Conservation (phyloP, 192 early-diverging fungal genomes). For the Geranomyces michiganensis region DNA sequence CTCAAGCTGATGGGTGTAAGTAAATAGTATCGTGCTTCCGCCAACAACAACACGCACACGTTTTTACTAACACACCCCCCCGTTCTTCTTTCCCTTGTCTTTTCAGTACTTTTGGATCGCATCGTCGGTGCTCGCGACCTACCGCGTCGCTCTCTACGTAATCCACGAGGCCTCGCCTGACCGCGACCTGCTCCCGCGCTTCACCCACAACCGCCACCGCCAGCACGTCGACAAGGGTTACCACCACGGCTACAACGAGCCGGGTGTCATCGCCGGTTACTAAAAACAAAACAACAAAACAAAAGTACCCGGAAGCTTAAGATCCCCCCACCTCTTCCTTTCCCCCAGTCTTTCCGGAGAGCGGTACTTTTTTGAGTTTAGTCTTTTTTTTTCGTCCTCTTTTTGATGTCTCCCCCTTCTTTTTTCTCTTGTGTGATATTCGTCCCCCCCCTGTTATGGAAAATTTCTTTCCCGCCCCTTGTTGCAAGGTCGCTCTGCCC, state of each 20-base stretch:
- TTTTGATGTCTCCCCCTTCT: too few species aligned
- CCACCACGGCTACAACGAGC: slow-evolving; percentile 20
- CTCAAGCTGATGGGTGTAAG: slow-evolving; percentile 35
- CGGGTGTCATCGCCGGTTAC: slow-evolving; percentile 29
- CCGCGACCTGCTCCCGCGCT: slow-evolving; percentile 22
- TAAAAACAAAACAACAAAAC: background rate
- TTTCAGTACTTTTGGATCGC: slow-evolving; percentile 33
- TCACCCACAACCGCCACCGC: slow-evolving; percentile 11
- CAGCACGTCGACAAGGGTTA: slow-evolving; percentile 11
- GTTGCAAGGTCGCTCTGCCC: too few species aligned
- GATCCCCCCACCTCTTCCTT: too few species aligned
- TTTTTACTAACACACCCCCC: background rate
- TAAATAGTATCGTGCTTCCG: too few species aligned
- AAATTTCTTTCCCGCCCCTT: too few species aligned
- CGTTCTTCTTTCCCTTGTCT: background rate
- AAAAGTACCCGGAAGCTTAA: too few species aligned
- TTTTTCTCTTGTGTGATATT: too few species aligned
- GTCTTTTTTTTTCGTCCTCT: too few species aligned
- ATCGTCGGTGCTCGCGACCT: slow-evolving; percentile 21
- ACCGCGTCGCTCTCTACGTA: slow-evolving; percentile 32
- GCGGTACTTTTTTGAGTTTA: too few species aligned
- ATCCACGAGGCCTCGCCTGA: slow-evolving; percentile 26
- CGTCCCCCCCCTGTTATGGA: too few species aligned
- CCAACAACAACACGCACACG: too few species aligned
- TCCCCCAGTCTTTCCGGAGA: too few species aligned